Evolutionary conservation across 140 eudicot genomes (phyloP), one percentile per base, ranked within the genome.

Genomic region (Anethum foeniculum): DNA sequence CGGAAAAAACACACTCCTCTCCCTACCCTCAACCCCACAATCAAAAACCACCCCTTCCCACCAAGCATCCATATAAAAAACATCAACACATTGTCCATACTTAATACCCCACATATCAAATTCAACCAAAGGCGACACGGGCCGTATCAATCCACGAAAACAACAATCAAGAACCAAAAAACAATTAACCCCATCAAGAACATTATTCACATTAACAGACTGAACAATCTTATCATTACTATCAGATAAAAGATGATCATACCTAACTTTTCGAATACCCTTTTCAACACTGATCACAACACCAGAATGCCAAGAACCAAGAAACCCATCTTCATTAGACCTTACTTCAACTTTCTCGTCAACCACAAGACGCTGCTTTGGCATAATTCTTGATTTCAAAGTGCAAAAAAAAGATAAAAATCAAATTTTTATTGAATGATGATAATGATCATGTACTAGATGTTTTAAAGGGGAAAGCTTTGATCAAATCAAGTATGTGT

Each of bases 11-110:
- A 92, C 77, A 27, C 79, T 81, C 46, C 97, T 77, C 23, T 80
- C 83, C 36, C 58, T 41, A 41, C 46, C 46, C 46, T 39, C 72
- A 0, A 81, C 84, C 52, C 85, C 90, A 64, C 64, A 83, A 81
- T 91, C 97, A 81, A 95, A 89, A 43, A 92, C 73, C 67, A 95
- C 99, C 79, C 99, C 97, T 88, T 95, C 99, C 99, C 99, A 95
- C 99, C 99, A 95, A 2, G 99, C 99, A 80, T 92, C 90, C 11
- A 47, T 43, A 64, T 85, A 72, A 80, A 79, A 87, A 46, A 77
- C 85, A 86, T 95, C 99, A 62, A 95, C 97, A 86, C 97, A 92
- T 36, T 80, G 88, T 72, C 97, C 97, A 85, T 86, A 95, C 47
- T 48, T 87, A 32, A 90, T 80, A 48, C 11, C 16, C 76, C 46